A percentile compares a stretch with the other conserved stretches of the same genome.
Evolutionary conservation across 768 basidiomycete species (phyloP).

Genomic region (Infundibulicybe gibba): DNA sequence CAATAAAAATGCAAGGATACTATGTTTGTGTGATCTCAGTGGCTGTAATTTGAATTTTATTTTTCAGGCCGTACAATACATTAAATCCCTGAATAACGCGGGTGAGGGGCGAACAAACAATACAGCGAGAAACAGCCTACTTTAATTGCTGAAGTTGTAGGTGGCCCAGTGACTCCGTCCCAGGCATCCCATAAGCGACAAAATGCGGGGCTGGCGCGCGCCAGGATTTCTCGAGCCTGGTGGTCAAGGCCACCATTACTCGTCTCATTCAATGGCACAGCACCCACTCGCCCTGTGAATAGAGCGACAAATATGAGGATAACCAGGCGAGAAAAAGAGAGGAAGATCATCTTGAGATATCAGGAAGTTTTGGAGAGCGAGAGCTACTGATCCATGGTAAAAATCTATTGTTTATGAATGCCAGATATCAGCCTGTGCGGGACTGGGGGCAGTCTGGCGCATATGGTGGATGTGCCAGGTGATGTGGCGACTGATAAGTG

Average conservation of each 20-base stretch:
- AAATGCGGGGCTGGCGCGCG: conserved; percentile 50
- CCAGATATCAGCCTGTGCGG: no score
- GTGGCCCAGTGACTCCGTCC: conserved; percentile 44
- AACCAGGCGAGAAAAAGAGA: conserved; percentile 9
- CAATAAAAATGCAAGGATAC: conserved; percentile 52
- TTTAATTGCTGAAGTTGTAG: conserved; percentile 37
- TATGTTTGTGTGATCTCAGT: conserved; percentile 9
- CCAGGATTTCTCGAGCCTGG: conserved; percentile 26
- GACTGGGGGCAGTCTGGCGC: no score
- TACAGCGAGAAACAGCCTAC: conserved; percentile 19
- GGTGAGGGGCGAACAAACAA: background rate
- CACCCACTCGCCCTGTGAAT: conserved; percentile 8
- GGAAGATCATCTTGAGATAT: conserved; percentile 8
- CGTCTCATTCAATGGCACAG: conserved; percentile 14
- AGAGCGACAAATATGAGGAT: conserved; percentile 12
- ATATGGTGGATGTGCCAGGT: no score
- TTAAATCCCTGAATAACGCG: conserved; percentile 44
- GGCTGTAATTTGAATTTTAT: background rate
- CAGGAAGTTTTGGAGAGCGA: background rate
- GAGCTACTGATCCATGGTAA: no score
- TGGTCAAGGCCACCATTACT: conserved; percentile 21
- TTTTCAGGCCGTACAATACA: conserved; percentile 39
- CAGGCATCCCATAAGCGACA: conserved; percentile 40
- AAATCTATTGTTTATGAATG: no score
- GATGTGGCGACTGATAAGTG: no score